These are phyloP conservation scores for Saccharomycopsis oosterbeekiorum DNA, from an alignment of 805 yeast species.

Conservation along the genomic window DNA sequence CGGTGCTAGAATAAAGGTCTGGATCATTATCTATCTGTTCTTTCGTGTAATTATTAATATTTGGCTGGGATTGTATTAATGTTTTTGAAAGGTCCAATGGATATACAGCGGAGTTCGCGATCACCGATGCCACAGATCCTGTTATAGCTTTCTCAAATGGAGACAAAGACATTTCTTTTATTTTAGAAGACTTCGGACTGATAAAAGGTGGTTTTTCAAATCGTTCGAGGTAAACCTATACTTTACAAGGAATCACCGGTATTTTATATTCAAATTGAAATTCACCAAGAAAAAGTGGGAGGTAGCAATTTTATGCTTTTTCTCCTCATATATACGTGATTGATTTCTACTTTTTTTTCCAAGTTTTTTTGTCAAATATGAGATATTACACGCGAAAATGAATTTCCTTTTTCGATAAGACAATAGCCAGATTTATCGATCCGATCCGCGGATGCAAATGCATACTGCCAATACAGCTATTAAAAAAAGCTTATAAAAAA, in stretches of 20 bases:
- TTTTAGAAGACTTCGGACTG: neutral
- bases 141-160: slow-evolving; percentile 72
- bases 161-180: slow-evolving; percentile 27
- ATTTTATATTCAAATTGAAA: too few species aligned
- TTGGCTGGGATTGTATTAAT: slow-evolving; percentile 58
- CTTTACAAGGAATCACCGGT: too few species aligned
- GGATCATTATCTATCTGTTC: slow-evolving; percentile 20
- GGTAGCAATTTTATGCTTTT: neutral
- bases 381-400: neutral
- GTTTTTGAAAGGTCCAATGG: slow-evolving; percentile 77
- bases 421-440: neutral
- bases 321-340: neutral
- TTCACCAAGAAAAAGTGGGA: too few species aligned
- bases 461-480: too few species aligned
- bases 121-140: slow-evolving; percentile 73
- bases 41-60: slow-evolving; percentile 6
- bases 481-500: too few species aligned
- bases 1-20: slow-evolving; percentile 41
- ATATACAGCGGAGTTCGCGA: slow-evolving; percentile 71
- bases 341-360: neutral
- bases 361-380: neutral
- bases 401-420: neutral
- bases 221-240: too few species aligned
- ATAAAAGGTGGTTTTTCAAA: too few species aligned
- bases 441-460: neutral